Evolutionary conservation across 108 stramenopile genomes (phyloP), one percentile per base, ranked within the genome.

Genomic region (Fistulifera pelliculosa): DNA sequence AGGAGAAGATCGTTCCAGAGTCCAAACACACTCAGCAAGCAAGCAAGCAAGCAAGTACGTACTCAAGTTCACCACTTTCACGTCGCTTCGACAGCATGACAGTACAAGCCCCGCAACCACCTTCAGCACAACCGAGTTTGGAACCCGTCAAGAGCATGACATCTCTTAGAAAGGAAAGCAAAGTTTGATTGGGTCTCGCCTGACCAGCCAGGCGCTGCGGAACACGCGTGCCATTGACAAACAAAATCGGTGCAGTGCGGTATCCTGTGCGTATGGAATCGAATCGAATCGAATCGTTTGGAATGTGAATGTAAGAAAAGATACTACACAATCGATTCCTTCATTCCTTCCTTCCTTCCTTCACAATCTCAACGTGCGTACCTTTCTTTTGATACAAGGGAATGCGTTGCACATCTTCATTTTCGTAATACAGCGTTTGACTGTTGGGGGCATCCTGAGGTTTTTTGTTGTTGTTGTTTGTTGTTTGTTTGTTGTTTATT

Each of bases 101-200:
- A 1, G 89, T 95, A 53, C 94, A 95, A 12, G 96, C 96, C 6
- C 96, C 96, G 44, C 96, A 97, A 21, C 94, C 94, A 21, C 94
- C 94, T 56, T 95, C 94, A 23, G 78, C 83, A 60, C 83, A 85
- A 38, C 90, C 90, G 6, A 91, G 58, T 51, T 95, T 95, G 13
- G 87, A 80, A 23, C 94, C 94, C 5, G 74, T 92, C 47, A 95
- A 61, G 0, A 49, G 44, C 59, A 76, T 58, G 0, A 54, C 78
- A 19, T 69, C 67, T 19, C 88, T 71, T 2, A 92, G 67, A 47
- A 80, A 92, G n/a, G 71, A 66, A 4, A 92, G 54, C 10, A 92
- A 64, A 0, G 90, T 86, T 58, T 84, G 85, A 44, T 71, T 80
- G 27, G 85, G 75, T 27, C 85, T 63, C 0, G 86, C 84, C 38